Base-by-base conservation (phyloP, 371 early-diverging fungal genomes). In the Gilbertella persicaria region DNA sequence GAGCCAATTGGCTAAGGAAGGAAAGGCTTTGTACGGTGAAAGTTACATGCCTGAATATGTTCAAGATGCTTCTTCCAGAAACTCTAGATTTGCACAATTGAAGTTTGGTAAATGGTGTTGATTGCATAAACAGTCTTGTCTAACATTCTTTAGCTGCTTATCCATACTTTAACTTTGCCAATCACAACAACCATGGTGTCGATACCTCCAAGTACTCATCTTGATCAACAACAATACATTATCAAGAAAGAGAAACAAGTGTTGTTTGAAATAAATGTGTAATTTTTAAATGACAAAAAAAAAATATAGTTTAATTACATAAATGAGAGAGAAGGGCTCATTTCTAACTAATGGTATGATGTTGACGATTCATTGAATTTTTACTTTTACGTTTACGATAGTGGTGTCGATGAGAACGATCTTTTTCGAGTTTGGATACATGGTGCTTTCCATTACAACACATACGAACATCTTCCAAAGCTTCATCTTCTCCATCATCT, bases 161-260 rank as follows among this genome's bases (percentile, higher is more conserved):
- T 49, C 93, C 93, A 44, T 86, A 83, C 84, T 92, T 91, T 76
- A 92, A 92, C 80, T 81, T 90, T 71, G 85, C 78, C 62, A 88
- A 86, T 67, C 93, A 92, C 67, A 84, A 85, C 69, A 84, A 82
- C 64, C 92, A 92, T 46, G 86, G 88, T 66, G 83, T 84, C 39
- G 85, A 85, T 60, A 72, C 78, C 46, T 74, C 67, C 50, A 79
- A 78, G 45, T 79, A 79, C 64, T 41, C 50, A 37, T 52, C 60
- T 36, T 63, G 46, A 50, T 55, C 8, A 33, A 10, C 33, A 33
- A n/a, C n/a, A 50, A 45, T 28, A 37, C 4, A 10, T 4, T n/a
- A n/a, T n/a, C n/a, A n/a, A n/a, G n/a, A n/a, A n/a, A n/a, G n/a
- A n/a, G n/a, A n/a, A n/a, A n/a, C n/a, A n/a, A n/a, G n/a, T n/a